phyloP scores from a whole-genome alignment of 2,329 filamentous ascomycete genomes.

The Ascochyta fabae region DNA sequence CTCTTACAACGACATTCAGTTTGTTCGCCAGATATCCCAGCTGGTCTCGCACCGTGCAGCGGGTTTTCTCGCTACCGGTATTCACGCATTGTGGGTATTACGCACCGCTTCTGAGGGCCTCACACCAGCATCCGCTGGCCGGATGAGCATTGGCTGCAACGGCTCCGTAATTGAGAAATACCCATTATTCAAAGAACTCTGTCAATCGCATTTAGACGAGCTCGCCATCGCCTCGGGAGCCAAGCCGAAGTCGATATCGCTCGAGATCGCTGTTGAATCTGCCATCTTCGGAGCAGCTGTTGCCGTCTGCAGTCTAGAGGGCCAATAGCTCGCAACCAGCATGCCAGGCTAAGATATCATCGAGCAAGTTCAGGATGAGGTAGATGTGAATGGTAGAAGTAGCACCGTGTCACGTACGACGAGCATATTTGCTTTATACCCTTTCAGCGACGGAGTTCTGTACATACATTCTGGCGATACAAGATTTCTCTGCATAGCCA shows the following conservation, averaged over 20 bases:
- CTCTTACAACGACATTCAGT: constrained; percentile 58
- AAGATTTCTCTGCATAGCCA: constrained; percentile 11
- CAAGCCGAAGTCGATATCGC: constrained; percentile 58
- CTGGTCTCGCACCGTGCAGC: constrained; percentile 65
- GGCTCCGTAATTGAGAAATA: constrained; percentile 82
- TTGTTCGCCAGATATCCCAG: constrained; percentile 60
- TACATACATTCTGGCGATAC: constrained; percentile 13
- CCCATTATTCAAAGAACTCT: constrained; percentile 67
- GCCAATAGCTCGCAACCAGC: constrained; percentile 19
- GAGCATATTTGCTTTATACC: constrained; percentile 18
- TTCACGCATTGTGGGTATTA: constrained; percentile 67
- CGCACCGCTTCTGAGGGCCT: constrained; percentile 58
- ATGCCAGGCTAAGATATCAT: background rate
- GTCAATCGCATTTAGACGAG: constrained; percentile 68
- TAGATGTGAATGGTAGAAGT: background rate
- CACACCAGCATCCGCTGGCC: constrained; percentile 42
- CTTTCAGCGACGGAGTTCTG: constrained; percentile 23
- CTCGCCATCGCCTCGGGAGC: constrained; percentile 56
- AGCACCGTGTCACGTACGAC: constrained; percentile 1
- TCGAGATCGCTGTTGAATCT: constrained; percentile 75
- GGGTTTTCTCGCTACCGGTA: constrained; percentile 67
- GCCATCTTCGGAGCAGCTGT: constrained; percentile 78
- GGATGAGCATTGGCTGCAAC: constrained; percentile 71
- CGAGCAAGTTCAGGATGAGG: background rate
- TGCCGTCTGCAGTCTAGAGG: constrained; percentile 56